phyloP scores from a whole-genome alignment of 176 grass and related monocot species.

The Echinochloa phyllopogon region DNA sequence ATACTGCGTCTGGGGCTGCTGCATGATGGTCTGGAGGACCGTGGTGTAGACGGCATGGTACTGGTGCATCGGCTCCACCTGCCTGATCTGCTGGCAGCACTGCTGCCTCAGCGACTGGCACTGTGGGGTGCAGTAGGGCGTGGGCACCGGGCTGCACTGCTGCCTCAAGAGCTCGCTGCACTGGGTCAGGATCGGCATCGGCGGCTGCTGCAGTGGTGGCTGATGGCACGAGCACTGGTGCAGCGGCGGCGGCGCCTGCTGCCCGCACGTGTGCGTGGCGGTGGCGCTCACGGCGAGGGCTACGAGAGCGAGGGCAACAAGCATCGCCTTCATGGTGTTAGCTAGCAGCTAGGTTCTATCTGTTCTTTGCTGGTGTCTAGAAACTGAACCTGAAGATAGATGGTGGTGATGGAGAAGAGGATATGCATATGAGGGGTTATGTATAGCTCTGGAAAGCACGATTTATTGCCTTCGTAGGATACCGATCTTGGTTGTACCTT shows the following conservation, averaged over 20 bases:
- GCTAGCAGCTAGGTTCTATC: not conserved
- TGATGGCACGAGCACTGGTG: not conserved
- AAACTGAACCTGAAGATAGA: not conserved
- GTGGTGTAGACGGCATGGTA: not conserved
- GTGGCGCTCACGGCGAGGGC: not conserved
- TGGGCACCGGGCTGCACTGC: constrained; percentile 19
- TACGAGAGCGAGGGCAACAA: not conserved
- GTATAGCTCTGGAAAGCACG: not conserved
- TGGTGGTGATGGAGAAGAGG: not conserved
- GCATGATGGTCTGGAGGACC: not conserved
- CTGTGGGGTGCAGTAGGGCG: not conserved
- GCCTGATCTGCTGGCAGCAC: constrained; percentile 30
- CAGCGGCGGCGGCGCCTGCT: not conserved
- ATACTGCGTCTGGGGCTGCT: not conserved
- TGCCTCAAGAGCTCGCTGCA: constrained; percentile 19
- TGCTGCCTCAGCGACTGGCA: not conserved
- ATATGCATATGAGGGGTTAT: not conserved
- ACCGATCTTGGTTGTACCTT: not conserved
- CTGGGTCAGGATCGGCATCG: not conserved
- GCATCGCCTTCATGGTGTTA: constrained; percentile 19
- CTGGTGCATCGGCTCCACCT: constrained; percentile 14
- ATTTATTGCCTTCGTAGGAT: not conserved
- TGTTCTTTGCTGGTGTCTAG: not conserved
- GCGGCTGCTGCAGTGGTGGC: not conserved
- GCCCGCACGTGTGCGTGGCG: not conserved